Percentiles rank a stretch among this genome's conserved stretches.
phyloP scores from a whole-genome alignment of 2,329 filamentous ascomycete species.

The Aspergillus sp. region DNA sequence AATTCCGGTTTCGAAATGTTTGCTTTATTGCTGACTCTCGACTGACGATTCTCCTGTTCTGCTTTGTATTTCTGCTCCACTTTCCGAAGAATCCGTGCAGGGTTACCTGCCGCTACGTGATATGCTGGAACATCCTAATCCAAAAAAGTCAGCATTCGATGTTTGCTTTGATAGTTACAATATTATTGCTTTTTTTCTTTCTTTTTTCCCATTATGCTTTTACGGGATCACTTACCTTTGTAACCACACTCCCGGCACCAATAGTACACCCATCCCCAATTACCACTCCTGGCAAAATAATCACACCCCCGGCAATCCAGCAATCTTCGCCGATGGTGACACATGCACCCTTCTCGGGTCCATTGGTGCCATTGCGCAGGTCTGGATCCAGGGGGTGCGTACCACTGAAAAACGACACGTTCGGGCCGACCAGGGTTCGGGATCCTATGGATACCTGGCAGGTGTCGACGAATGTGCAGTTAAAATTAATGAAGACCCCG shows the following conservation, averaged over 20 bases:
- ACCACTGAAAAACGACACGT: conserved; percentile 65
- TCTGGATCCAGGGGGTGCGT: conserved; percentile 68
- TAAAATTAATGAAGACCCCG: conserved; percentile 67
- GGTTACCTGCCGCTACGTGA: conserved; percentile 31
- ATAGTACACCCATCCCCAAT: conserved; percentile 66
- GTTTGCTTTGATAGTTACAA: neutral
- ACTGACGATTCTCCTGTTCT: neutral
- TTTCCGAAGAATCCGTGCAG: conserved; percentile 22
- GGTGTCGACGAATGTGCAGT: conserved; percentile 68
- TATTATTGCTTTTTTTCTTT: neutral
- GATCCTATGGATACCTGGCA: conserved; percentile 64
- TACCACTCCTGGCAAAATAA: conserved; percentile 67
- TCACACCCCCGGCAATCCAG: conserved; percentile 66
- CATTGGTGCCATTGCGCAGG: conserved; percentile 63
- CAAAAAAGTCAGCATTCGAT: no score
- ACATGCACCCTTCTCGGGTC: conserved; percentile 65
- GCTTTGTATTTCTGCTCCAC: neutral
- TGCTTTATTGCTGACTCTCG: no score
- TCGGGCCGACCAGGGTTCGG: conserved; percentile 68
- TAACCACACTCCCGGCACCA: conserved; percentile 75
- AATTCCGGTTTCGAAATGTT: no score
- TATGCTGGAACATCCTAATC: conserved; percentile 29
- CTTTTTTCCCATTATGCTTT: neutral
- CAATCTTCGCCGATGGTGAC: conserved; percentile 72
- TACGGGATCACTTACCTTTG: conserved; percentile 44